phyloP scores from a whole-genome alignment of 116 monocot species.

The Posidonia oceanica region DNA sequence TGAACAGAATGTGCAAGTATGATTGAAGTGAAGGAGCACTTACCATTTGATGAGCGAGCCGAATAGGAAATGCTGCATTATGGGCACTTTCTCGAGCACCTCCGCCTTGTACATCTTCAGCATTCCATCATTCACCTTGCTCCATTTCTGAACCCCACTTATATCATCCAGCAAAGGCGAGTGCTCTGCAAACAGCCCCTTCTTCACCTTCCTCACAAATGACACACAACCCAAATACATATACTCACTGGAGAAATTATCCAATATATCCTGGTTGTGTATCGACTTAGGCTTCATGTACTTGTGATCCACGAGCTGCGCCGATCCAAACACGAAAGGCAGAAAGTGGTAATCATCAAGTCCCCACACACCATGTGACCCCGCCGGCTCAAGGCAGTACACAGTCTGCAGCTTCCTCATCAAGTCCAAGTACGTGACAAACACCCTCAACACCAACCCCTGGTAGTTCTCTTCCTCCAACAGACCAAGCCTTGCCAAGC shows the following conservation, averaged over 20 bases:
- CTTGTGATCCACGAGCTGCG: conserved; percentile 92
- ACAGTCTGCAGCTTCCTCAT: conserved; percentile 74
- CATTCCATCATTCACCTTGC: conserved; percentile 79
- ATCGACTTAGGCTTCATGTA: conserved; percentile 98
- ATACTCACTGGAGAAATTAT: conserved; percentile 76
- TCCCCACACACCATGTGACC: conserved; percentile 95
- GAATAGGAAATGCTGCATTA: conserved; percentile 98
- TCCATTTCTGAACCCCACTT: conserved; percentile 73
- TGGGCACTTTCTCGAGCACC: conserved; percentile 98
- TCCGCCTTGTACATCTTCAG: conserved; percentile 98
- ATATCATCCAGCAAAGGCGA: conserved; percentile 96
- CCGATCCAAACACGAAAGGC: conserved; percentile 79
- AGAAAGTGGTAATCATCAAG: conserved; percentile 94
- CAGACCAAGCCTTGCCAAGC: conserved; percentile 65
- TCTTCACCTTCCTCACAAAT: conserved; percentile 91
- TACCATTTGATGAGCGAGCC: conserved; percentile 90
- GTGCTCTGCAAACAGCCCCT: conserved; percentile 85
- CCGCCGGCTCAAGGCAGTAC: conserved; percentile 82
- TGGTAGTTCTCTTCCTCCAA: conserved; percentile 66
- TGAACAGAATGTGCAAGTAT: no score
- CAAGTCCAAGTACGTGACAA: conserved; percentile 49
- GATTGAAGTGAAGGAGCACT: neutral
- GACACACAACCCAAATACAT: conserved; percentile 69
- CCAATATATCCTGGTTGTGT: conserved; percentile 82
- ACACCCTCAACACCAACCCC: conserved; percentile 54